These are phyloP conservation scores for Leccinum longicurvipes DNA, from an alignment of 768 basidiomycete genomes.

Conservation along the genomic window DNA sequence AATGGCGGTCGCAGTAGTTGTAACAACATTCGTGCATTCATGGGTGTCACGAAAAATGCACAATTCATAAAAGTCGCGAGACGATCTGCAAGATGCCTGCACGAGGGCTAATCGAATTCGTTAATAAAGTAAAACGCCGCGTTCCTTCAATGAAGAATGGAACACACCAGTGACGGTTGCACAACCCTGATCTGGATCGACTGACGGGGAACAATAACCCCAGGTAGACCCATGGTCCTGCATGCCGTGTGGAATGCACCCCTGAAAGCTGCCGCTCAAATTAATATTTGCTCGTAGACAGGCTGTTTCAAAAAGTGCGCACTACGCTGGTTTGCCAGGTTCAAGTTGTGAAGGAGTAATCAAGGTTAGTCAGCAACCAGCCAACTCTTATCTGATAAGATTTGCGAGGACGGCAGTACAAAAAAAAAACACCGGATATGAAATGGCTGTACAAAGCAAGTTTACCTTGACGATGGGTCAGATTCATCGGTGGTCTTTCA, in stretches of 20 bases:
- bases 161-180: neutral
- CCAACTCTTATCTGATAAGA: slow-evolving; percentile 24
- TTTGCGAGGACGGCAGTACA: neutral
- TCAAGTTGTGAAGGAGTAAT: neutral
- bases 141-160: slow-evolving; percentile 5
- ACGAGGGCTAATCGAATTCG: neutral
- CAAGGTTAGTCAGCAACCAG: slow-evolving; percentile 14
- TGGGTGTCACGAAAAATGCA: neutral
- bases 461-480: neutral
- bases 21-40: slow-evolving; percentile 3
- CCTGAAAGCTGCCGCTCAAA: neutral
- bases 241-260: neutral
- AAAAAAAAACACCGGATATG: neutral
- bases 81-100: slow-evolving; percentile 9
- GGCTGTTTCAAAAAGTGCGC: neutral
- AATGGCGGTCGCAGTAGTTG: slow-evolving; percentile 4
- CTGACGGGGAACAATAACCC: neutral
- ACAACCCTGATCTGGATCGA: neutral
- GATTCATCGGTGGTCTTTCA: slow-evolving; percentile 2
- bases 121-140: slow-evolving; percentile 4
- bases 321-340: neutral
- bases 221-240: neutral
- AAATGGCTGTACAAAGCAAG: neutral
- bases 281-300: neutral
- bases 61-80: slow-evolving; percentile 10